Evolutionary conservation across 1,284 basidiomycete species (phyloP).

Genomic region (Calocybe gambosa): DNA sequence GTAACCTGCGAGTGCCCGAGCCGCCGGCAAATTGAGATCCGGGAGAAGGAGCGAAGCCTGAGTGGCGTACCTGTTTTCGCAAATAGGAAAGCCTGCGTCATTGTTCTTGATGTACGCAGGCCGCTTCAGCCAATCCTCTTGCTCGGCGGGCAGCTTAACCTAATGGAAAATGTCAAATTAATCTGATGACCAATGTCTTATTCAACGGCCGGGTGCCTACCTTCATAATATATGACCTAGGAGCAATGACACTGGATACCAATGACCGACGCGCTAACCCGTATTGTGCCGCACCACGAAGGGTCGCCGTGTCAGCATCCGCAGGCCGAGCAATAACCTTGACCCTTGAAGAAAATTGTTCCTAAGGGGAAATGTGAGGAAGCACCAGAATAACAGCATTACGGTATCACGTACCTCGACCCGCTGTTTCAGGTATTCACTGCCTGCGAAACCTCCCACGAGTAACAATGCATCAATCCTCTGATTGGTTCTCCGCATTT

Average conservation of each 20-base stretch:
- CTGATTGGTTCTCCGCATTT: slow-evolving; percentile 57
- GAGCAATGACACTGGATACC: slow-evolving; percentile 73
- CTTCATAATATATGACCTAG: slow-evolving; percentile 80
- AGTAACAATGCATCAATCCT: slow-evolving; percentile 71
- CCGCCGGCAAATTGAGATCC: slow-evolving; percentile 21
- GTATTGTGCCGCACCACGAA: slow-evolving; percentile 77
- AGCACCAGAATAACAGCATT: background rate
- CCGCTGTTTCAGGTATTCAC: slow-evolving; percentile 71
- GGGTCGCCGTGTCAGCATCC: slow-evolving; percentile 78
- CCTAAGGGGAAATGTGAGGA: slow-evolving; percentile 31
- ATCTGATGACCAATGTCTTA: slow-evolving; percentile 1
- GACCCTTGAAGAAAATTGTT: slow-evolving; percentile 57
- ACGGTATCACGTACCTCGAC: slow-evolving; percentile 50
- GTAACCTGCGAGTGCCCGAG: slow-evolving; percentile 44
- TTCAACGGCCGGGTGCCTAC: slow-evolving; percentile 28
- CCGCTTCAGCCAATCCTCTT: slow-evolving; percentile 72
- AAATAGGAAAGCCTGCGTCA: slow-evolving; percentile 67
- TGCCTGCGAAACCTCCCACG: slow-evolving; percentile 81
- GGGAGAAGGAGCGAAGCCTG: slow-evolving; percentile 14
- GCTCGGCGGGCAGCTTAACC: slow-evolving; percentile 80
- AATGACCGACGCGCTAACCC: slow-evolving; percentile 68
- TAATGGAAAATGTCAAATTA: slow-evolving; percentile 21
- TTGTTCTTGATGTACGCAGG: slow-evolving; percentile 76
- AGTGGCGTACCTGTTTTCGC: slow-evolving; percentile 65
- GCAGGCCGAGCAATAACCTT: slow-evolving; percentile 69